phyloP scores from a whole-genome alignment of 1,139 yeast species.

The Pichia sp. region DNA sequence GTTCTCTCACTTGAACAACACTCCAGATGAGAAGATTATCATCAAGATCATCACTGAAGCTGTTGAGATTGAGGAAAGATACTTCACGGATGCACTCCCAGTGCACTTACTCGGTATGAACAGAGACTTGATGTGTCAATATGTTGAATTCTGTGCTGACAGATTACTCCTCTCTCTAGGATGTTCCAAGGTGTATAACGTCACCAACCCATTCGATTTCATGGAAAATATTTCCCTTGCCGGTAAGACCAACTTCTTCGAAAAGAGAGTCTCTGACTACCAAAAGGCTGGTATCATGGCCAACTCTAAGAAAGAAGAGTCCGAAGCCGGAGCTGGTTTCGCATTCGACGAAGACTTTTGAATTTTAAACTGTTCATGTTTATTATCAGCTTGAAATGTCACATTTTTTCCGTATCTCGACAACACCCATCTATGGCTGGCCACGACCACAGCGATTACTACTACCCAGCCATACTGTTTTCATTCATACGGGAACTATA shows the following conservation, averaged over 20 bases:
- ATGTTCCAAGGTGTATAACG: conserved; percentile 81
- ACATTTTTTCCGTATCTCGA: too few species aligned
- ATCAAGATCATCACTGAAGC: conserved; percentile 91
- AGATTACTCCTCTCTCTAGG: conserved; percentile 86
- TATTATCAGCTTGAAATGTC: too few species aligned
- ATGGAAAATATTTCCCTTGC: conserved; percentile 98
- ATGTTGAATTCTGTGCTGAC: conserved; percentile 97
- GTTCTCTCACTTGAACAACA: conserved; percentile 85
- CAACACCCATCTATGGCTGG: too few species aligned
- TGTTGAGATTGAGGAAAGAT: conserved; percentile 88
- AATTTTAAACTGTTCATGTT: too few species aligned
- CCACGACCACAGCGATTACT: too few species aligned
- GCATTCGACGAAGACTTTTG: conserved; percentile 47
- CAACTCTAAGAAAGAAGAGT: conserved; percentile 34
- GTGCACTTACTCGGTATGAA: conserved; percentile 92
- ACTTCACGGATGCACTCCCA: conserved; percentile 90
- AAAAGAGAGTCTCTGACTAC: conserved; percentile 97
- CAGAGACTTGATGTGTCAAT: conserved; percentile 86
- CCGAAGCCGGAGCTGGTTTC: conserved; percentile 29
- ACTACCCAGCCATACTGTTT: too few species aligned
- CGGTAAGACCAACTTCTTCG: conserved; percentile 98
- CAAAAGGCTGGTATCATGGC: conserved; percentile 99
- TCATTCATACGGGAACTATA: neutral
- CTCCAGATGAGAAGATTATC: conserved; percentile 74
- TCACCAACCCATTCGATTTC: conserved; percentile 91